Evolutionary conservation across 306 rosid species (phyloP).

Genomic region (Begonia masoniana): DNA sequence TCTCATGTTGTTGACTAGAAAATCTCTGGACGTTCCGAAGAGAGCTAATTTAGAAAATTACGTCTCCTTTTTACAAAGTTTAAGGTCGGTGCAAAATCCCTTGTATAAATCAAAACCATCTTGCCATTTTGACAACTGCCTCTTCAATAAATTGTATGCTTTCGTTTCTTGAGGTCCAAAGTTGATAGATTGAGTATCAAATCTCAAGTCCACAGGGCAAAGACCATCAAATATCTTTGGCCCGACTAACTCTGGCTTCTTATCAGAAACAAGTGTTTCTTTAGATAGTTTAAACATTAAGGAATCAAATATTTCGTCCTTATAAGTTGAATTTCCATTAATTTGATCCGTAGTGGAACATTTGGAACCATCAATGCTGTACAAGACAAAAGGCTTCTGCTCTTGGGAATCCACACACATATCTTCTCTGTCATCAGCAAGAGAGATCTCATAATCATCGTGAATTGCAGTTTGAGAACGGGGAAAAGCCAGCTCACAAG

Average conservation of each 20-base stretch:
- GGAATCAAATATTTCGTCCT: slow-evolving; percentile 22
- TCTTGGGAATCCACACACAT: slow-evolving; percentile 20
- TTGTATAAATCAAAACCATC: slow-evolving; percentile 17
- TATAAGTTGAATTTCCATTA: slow-evolving; percentile 14
- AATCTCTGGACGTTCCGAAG: no score
- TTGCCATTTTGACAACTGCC: slow-evolving; percentile 48
- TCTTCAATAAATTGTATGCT: slow-evolving; percentile 33
- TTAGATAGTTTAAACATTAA: slow-evolving; percentile 26
- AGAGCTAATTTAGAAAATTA: no score
- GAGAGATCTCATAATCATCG: slow-evolving; percentile 28
- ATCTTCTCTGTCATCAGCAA: slow-evolving; percentile 37
- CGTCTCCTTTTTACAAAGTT: no score
- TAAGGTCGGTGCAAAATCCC: neutral
- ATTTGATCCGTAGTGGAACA: slow-evolving; percentile 8
- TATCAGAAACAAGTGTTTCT: slow-evolving; percentile 17
- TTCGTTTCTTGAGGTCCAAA: slow-evolving; percentile 27
- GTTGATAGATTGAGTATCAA: slow-evolving; percentile 23
- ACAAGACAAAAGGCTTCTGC: slow-evolving; percentile 21
- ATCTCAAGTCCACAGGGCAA: slow-evolving; percentile 39
- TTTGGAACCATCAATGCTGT: slow-evolving; percentile 20
- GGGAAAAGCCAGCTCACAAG: slow-evolving; percentile 21
- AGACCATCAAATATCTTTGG: slow-evolving; percentile 40
- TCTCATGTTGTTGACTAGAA: no score
- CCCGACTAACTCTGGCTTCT: slow-evolving; percentile 20
- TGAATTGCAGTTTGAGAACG: slow-evolving; percentile 11